Percentiles rank a stretch among this genome's conserved stretches.
Conservation (phyloP, 306 rosid species). For the Rubus parviflorus region DNA sequence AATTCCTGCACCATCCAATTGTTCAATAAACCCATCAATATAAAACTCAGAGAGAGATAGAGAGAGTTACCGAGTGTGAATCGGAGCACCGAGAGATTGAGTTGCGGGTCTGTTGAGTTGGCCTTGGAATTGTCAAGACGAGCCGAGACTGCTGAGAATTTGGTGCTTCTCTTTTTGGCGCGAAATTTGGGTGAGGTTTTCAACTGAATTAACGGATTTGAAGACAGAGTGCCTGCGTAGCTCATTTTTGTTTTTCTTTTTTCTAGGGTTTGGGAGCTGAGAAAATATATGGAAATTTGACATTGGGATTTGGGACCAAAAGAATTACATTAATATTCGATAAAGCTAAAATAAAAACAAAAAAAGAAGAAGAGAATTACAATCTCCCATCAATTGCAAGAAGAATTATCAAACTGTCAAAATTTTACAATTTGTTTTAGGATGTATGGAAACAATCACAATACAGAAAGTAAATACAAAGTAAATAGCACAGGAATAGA, state of each 20-base stretch:
- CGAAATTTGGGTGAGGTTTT: conserved; percentile 21
- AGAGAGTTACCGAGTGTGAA: conserved; percentile 69
- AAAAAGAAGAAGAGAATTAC: not conserved
- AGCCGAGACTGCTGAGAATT: conserved; percentile 43
- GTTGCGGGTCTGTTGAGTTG: conserved; percentile 43
- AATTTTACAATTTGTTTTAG: no score
- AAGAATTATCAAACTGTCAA: no score
- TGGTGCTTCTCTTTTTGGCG: conserved; percentile 31
- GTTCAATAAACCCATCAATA: conserved; percentile 3
- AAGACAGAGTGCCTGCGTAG: conserved; percentile 14
- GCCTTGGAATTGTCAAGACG: conserved; percentile 54
- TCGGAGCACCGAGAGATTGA: conserved; percentile 88
- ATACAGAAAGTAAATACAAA: no score
- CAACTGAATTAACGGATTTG: conserved; percentile 36
- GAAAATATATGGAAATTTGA: not conserved
- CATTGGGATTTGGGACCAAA: not conserved
- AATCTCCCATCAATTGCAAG: no score
- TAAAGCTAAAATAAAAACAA: not conserved
- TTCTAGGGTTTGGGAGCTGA: conserved; percentile 4
- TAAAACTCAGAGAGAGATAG: conserved; percentile 10
- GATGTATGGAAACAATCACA: no score
- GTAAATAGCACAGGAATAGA: no score
- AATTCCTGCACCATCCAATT: conserved; percentile 47
- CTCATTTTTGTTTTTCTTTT: conserved; percentile 30
- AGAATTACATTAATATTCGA: no score